A percentile compares a stretch with the other conserved stretches of the same genome.
Evolutionary conservation across 495 filamentous ascomycete species (phyloP).

Genomic region (Gamarada debralockiae): DNA sequence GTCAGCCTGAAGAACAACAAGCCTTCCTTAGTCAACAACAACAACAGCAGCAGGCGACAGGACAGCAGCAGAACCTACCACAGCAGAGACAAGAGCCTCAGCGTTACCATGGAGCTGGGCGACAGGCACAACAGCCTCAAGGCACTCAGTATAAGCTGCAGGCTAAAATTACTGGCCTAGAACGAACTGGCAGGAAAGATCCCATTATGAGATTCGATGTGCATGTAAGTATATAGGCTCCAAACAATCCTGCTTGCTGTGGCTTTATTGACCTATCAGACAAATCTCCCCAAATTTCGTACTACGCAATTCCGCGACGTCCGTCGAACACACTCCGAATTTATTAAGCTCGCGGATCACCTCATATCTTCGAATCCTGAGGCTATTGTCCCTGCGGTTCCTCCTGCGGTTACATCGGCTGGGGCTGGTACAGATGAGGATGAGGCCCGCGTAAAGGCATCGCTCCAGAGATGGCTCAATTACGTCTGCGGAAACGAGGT

Average conservation of each 20-base stretch:
- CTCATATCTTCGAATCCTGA: slow-evolving; percentile 95
- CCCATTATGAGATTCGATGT: slow-evolving; percentile 95
- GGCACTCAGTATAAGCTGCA: slow-evolving; percentile 78
- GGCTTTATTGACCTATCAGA: slow-evolving; percentile 47
- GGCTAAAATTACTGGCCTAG: slow-evolving; percentile 88
- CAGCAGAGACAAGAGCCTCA: slow-evolving; percentile 37
- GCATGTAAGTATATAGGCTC: slow-evolving; percentile 55
- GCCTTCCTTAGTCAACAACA: slow-evolving; percentile 34
- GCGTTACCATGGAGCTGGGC: slow-evolving; percentile 34
- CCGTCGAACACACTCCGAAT: slow-evolving; percentile 91
- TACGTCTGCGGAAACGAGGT: slow-evolving; percentile 87
- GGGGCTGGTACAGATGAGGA: slow-evolving; percentile 97
- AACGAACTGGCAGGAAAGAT: slow-evolving; percentile 91
- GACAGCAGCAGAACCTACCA: slow-evolving; percentile 32
- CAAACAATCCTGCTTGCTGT: slow-evolving; percentile 2
- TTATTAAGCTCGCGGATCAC: slow-evolving; percentile 90
- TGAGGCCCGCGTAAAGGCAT: slow-evolving; percentile 79
- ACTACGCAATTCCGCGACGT: slow-evolving; percentile 98
- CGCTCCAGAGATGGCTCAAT: slow-evolving; percentile 94
- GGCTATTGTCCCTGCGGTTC: slow-evolving; percentile 94
- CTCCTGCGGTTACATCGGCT: slow-evolving; percentile 83
- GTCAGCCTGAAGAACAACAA: slow-evolving; percentile 36
- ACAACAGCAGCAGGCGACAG: slow-evolving; percentile 2
- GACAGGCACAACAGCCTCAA: slow-evolving; percentile 29
- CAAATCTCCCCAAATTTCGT: slow-evolving; percentile 94